Percentiles rank a stretch among this genome's conserved stretches.
These are phyloP conservation scores for Linderniella brevidens DNA, from an alignment of 257 asterid species.

Conservation along the genomic window DNA sequence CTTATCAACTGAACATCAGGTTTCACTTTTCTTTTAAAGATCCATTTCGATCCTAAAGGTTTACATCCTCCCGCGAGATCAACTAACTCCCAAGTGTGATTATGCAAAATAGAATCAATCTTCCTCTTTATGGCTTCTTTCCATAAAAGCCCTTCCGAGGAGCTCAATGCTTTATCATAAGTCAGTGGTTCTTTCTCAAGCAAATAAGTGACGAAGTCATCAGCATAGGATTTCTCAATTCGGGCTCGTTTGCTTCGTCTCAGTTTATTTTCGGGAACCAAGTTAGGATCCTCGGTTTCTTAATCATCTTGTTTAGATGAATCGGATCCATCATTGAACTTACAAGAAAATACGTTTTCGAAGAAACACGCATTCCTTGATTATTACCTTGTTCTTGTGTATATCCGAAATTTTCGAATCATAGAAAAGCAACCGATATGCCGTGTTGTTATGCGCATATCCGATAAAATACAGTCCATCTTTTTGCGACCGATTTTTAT, in stretches of 20 bases:
- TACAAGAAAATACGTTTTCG: background rate
- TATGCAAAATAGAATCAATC: background rate
- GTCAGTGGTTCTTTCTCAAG: background rate
- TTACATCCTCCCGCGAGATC: background rate
- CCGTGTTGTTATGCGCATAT: background rate
- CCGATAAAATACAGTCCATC: background rate
- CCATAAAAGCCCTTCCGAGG: background rate
- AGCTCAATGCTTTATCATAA: background rate
- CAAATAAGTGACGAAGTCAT: background rate
- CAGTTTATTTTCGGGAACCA: background rate
- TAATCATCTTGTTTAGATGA: background rate
- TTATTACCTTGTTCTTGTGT: background rate
- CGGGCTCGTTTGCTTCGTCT: background rate
- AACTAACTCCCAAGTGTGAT: background rate
- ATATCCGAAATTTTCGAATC: background rate
- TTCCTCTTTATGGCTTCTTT: background rate
- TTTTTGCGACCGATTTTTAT: background rate
- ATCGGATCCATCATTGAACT: background rate
- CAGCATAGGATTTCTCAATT: background rate
- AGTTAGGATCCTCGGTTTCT: background rate
- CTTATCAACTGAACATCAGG: background rate
- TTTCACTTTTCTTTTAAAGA: background rate
- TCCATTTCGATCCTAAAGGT: background rate
- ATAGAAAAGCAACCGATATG: background rate
- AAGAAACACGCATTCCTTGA: background rate